Evolutionary conservation across 495 filamentous ascomycete species (phyloP), one percentile per base, ranked within the genome.

Genomic region (Talaromyces borbonicus): DNA sequence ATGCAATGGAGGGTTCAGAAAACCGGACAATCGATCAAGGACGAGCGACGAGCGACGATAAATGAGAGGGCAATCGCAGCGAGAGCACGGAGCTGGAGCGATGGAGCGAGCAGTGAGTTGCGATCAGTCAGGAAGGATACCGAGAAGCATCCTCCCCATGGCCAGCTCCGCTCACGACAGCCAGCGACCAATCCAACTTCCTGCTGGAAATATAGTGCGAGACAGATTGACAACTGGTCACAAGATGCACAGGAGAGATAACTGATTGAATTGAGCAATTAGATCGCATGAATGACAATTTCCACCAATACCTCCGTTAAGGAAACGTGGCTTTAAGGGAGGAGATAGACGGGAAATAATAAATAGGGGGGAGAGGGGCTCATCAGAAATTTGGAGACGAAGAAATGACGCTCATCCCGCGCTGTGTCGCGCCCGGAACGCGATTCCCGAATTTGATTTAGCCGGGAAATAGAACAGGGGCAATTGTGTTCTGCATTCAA

Each of bases 281-380:
- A 16, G 39, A 24, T 27, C 39, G 39, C 39, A 42, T 27, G 22
- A 27, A 24, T 24, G 20, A 3, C 16, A 18, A 36, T 14, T 38
- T 38, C 35, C 35, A 38, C 35, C 35, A 38, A 38, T 38, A 38
- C 22, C 29, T 7, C n/a, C 29, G 39, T 14, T 18, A 44, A 4
- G 15, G 42, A 44, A 30, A 44, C 42, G 42, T 44, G 42, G 42
- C 42, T 30, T 44, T 31, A 44, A 30, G 25, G 29, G 0, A 20
- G 4, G 15, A 19, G 25, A 18, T 29, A 25, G 25, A 16, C 32
- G 26, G 18, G n/a, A n/a, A n/a, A n/a, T n/a, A n/a, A n/a, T n/a
- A 30, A 44, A 44, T 44, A 44, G 42, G 42, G 42, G 42, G 42
- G 24, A 29, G 42, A 29, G 42, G 26, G 20, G 23, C 18, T 30